These are phyloP conservation scores for Pyrenula aspistea DNA, from an alignment of 495 filamentous ascomycete species.

Conservation along the genomic window DNA sequence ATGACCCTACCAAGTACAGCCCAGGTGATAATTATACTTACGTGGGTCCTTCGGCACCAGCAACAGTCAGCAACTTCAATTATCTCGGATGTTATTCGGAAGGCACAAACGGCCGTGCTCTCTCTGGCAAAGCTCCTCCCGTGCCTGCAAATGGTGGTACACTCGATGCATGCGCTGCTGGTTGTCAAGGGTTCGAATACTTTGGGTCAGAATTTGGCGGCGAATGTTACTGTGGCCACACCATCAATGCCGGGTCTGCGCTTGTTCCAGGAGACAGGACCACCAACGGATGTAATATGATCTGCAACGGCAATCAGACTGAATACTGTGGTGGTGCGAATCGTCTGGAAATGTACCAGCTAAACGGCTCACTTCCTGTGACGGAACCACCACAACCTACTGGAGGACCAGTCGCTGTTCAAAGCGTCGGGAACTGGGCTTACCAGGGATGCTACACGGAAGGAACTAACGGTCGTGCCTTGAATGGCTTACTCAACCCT, in stretches of 20 bases:
- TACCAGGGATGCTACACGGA: conserved; percentile 43
- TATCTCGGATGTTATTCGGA: conserved; percentile 25
- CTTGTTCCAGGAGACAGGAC: conserved; percentile 4
- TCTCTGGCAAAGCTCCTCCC: conserved; percentile 7
- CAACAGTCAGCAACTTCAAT: conserved; percentile 9
- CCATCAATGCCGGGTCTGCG: conserved; percentile 15
- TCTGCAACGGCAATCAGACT: conserved; percentile 15
- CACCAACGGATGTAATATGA: conserved; percentile 25
- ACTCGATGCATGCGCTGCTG: conserved; percentile 14
- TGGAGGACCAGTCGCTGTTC: not conserved
- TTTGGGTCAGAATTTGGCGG: conserved; percentile 22
- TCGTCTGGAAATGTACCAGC: conserved; percentile 39
- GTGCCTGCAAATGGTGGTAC: conserved; percentile 4
- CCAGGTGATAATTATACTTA: conserved; percentile 1
- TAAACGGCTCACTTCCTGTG: conserved; percentile 1
- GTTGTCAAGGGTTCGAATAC: conserved; percentile 18
- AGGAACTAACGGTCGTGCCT: conserved; percentile 34
- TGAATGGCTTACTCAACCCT: conserved; percentile 31
- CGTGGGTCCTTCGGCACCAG: not conserved
- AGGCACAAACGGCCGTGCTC: conserved; percentile 14
- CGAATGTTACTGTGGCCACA: conserved; percentile 25
- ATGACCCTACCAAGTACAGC: conserved; percentile 4
- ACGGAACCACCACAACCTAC: not conserved
- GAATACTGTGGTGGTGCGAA: conserved; percentile 20
- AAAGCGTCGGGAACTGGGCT: conserved; percentile 24